phyloP scores from a whole-genome alignment of 352 stramenopile genomes.

The Phytophthora vignae region DNA sequence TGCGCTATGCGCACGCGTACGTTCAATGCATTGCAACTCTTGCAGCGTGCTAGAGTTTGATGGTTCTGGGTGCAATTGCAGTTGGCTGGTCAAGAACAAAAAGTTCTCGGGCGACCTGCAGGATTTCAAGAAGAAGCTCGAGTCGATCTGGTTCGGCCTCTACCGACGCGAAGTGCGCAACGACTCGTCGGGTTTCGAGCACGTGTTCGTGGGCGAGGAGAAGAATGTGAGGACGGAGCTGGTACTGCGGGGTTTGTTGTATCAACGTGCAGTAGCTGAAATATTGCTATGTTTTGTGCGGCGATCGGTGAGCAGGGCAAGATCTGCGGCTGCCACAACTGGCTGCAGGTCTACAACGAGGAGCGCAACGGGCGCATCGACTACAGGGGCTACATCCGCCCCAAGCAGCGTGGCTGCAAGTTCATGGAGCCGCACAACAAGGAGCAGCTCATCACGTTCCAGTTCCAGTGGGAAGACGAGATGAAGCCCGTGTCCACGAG shows the following conservation, averaged over 20 bases:
- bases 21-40: neutral
- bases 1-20: slow-evolving; percentile 95
- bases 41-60: neutral
- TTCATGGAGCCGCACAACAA: slow-evolving; percentile 83
- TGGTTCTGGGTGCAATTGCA: slow-evolving; percentile 27
- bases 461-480: slow-evolving; percentile 93
- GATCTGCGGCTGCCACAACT: slow-evolving; percentile 96
- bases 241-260: neutral
- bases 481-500: slow-evolving; percentile 93
- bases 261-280: too few relatives aligned
- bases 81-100: slow-evolving; percentile 86
- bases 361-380: slow-evolving; percentile 93
- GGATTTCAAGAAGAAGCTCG: slow-evolving; percentile 92
- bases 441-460: slow-evolving; percentile 94
- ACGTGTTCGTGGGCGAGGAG: slow-evolving; percentile 97
- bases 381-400: slow-evolving; percentile 95
- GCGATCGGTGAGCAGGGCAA: slow-evolving; percentile 60
- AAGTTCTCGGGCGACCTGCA: slow-evolving; percentile 78
- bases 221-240: slow-evolving; percentile 72
- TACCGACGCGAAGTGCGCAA: slow-evolving; percentile 90
- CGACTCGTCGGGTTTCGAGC: slow-evolving; percentile 96
- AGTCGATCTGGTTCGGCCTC: slow-evolving; percentile 95
- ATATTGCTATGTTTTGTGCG: neutral
- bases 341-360: slow-evolving; percentile 97
- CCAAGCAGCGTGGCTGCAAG: slow-evolving; percentile 72